A percentile compares a stretch with the other conserved stretches of the same genome.
phyloP scores from a whole-genome alignment of 345 rosid genomes.

The Populus pruinosa region DNA sequence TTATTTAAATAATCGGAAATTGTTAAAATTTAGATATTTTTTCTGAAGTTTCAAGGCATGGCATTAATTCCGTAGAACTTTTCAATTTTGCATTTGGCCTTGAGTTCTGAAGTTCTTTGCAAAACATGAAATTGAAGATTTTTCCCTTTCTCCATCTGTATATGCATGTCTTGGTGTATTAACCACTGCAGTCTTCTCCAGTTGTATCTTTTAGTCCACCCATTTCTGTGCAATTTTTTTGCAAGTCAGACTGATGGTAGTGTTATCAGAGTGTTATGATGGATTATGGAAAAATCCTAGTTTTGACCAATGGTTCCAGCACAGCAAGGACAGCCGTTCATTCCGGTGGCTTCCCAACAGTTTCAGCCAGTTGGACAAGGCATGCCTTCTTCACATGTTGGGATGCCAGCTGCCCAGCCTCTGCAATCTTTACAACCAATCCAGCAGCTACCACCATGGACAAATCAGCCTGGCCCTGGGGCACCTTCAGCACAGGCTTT shows the following conservation, averaged over 20 bases:
- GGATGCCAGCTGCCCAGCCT: constrained; percentile 49
- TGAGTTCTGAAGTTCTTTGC: not conserved
- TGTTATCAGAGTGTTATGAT: not conserved
- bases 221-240: constrained; percentile 24
- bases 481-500: constrained; percentile 58
- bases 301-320: constrained; percentile 63
- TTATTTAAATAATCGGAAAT: not conserved
- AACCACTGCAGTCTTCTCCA: constrained; percentile 36
- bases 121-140: not conserved
- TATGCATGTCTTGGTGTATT: constrained; percentile 2
- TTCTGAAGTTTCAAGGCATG: not conserved
- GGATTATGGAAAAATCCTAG: constrained; percentile 21
- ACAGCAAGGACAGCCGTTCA: constrained; percentile 65
- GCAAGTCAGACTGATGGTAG: constrained; percentile 4
- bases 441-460: constrained; percentile 68
- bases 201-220: constrained; percentile 36
- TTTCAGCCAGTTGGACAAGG: constrained; percentile 71
- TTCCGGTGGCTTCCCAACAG: constrained; percentile 59
- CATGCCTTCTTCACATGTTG: constrained; percentile 45
- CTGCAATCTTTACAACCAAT: constrained; percentile 66
- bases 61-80: not conserved
- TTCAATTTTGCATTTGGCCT: not conserved
- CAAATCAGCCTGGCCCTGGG: constrained; percentile 64
- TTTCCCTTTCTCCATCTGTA: not conserved
- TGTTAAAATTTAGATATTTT: not conserved